Percentiles rank a stretch among this genome's conserved stretches.
phyloP scores from a whole-genome alignment of 768 basidiomycete species.

The Mycena epipterygia region DNA sequence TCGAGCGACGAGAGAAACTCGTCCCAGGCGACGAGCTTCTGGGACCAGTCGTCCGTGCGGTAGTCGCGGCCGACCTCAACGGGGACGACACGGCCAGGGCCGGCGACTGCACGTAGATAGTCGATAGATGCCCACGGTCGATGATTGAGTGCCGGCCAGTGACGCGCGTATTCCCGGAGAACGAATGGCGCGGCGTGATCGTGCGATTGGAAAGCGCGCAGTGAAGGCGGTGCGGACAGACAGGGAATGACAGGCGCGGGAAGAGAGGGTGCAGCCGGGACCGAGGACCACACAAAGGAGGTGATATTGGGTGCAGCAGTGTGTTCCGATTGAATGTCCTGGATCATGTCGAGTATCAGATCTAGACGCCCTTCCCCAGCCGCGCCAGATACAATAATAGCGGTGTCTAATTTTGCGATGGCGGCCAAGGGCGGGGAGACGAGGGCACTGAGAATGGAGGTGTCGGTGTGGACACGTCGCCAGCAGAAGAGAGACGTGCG shows the following conservation, averaged over 20 bases:
- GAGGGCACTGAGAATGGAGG: constrained; percentile 70
- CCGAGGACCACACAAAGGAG: constrained; percentile 28
- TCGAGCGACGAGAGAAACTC: constrained; percentile 71
- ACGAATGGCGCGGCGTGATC: constrained; percentile 76
- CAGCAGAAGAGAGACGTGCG: constrained; percentile 58
- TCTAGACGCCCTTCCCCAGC: constrained; percentile 72
- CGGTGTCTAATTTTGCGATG: constrained; percentile 78
- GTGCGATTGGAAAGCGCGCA: constrained; percentile 64
- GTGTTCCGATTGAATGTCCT: constrained; percentile 63
- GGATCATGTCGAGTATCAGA: constrained; percentile 74
- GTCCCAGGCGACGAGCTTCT: constrained; percentile 83
- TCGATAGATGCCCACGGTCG: constrained; percentile 77
- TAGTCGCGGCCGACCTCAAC: constrained; percentile 93
- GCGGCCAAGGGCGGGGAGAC: constrained; percentile 52
- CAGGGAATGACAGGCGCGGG: constrained; percentile 50
- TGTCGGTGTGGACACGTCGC: constrained; percentile 84
- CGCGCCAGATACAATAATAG: constrained; percentile 88
- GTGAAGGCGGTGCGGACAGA: constrained; percentile 66
- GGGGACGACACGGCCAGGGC: constrained; percentile 88
- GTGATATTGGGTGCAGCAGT: constrained; percentile 9
- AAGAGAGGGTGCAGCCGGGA: constrained; percentile 37
- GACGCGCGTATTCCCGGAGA: constrained; percentile 67
- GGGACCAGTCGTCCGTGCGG: constrained; percentile 84
- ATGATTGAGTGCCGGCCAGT: constrained; percentile 85
- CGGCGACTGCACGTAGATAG: constrained; percentile 81